Evolutionary conservation across 2,329 filamentous ascomycete genomes (phyloP).

Genomic region (Cercospora sp.): DNA sequence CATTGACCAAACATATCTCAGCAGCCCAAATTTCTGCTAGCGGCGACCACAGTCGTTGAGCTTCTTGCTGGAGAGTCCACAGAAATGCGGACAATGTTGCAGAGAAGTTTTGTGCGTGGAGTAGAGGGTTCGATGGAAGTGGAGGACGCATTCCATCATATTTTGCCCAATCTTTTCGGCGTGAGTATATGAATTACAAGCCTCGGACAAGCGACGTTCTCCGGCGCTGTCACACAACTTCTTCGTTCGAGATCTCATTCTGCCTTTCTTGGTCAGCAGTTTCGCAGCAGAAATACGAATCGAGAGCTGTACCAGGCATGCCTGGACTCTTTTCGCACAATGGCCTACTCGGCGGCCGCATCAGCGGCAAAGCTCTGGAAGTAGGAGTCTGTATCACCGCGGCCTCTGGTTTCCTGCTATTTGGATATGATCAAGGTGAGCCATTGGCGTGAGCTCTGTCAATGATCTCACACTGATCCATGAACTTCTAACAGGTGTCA

Average conservation of each 20-base stretch:
- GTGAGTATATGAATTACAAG: neutral
- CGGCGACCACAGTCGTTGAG: neutral
- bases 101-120: constrained; percentile 9
- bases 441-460: neutral
- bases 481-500: constrained; percentile 38
- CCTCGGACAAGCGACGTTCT: neutral
- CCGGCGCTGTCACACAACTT: neutral
- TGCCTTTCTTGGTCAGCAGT: neutral
- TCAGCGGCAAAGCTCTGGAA: constrained; percentile 21
- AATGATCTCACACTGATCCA: constrained; percentile 14
- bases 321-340: constrained; percentile 22
- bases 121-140: neutral
- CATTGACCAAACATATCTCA: constrained; percentile 9
- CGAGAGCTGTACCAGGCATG: neutral
- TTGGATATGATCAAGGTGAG: constrained; percentile 27
- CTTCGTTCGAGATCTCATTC: neutral
- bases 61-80: constrained; percentile 4
- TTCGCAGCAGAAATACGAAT: neutral
- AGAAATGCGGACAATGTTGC: constrained; percentile 1
- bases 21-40: neutral
- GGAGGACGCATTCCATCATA: constrained; percentile 4
- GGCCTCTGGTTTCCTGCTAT: constrained; percentile 21
- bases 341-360: constrained; percentile 21
- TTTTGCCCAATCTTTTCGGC: neutral
- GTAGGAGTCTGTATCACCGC: constrained; percentile 23